Conservation (phyloP, 2,329 filamentous ascomycete species). For the Zasmidium cellare region DNA sequence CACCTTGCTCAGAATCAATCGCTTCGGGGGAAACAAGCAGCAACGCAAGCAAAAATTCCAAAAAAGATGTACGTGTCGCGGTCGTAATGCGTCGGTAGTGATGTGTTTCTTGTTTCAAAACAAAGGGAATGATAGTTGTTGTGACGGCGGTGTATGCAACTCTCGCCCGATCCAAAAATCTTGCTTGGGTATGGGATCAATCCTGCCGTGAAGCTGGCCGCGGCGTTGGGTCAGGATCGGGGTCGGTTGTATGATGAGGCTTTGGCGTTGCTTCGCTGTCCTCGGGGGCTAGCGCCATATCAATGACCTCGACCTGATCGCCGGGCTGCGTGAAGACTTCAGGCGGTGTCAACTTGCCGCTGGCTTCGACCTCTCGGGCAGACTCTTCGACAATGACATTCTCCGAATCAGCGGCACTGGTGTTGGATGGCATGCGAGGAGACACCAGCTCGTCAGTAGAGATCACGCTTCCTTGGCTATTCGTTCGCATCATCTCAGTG, state of each 20-base stretch:
- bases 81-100: constrained; percentile 11
- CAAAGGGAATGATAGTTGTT: constrained; percentile 11
- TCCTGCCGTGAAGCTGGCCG: constrained; percentile 30
- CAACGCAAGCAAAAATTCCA: background rate
- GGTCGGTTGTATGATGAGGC: constrained; percentile 26
- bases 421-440: constrained; percentile 11
- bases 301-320: constrained; percentile 40
- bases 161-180: background rate
- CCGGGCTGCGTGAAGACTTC: constrained; percentile 50
- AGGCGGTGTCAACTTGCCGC: constrained; percentile 49
- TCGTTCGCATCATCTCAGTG: constrained; percentile 97
- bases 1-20: constrained; percentile 24
- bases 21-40: constrained; percentile 5
- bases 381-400: constrained; percentile 41
- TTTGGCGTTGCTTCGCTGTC: constrained; percentile 43
- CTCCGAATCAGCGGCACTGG: constrained; percentile 6
- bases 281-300: constrained; percentile 28
- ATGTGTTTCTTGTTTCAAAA: constrained; percentile 3
- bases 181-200: no score
- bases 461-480: constrained; percentile 79
- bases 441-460: constrained; percentile 47
- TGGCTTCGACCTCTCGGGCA: constrained; percentile 33
- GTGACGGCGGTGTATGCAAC: background rate
- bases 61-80: constrained; percentile 13
- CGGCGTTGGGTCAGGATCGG: constrained; percentile 46